phyloP scores from a whole-genome alignment of 2,329 filamentous ascomycete species.

The Alternaria ventricosa region DNA sequence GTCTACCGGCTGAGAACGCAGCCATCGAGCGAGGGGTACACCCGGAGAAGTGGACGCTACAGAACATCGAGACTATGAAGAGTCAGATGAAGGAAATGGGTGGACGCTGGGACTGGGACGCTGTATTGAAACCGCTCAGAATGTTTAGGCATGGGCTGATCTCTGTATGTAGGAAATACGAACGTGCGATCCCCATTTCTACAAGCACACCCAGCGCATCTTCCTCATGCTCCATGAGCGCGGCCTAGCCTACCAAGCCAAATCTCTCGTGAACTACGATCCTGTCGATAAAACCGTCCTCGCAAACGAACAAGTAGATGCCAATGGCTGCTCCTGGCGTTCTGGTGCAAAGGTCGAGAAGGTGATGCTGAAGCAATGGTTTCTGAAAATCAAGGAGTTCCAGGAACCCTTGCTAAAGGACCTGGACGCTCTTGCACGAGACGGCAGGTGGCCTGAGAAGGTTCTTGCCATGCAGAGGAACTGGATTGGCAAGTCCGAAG shows the following conservation, averaged over 20 bases:
- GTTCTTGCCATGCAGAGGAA: slow-evolving; percentile 85
- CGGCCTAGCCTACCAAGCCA: slow-evolving; percentile 80
- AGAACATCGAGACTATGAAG: slow-evolving; percentile 87
- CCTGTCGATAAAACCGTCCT: slow-evolving; percentile 88
- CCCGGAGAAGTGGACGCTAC: slow-evolving; percentile 78
- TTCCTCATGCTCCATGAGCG: slow-evolving; percentile 78
- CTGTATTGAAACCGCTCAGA: slow-evolving; percentile 56
- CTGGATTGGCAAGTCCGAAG: slow-evolving; percentile 83
- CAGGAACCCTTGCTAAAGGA: slow-evolving; percentile 75
- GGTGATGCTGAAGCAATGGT: slow-evolving; percentile 84
- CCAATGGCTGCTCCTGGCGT: slow-evolving; percentile 83
- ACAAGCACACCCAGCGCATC: slow-evolving; percentile 86
- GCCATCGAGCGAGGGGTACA: slow-evolving; percentile 82
- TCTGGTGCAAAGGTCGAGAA: slow-evolving; percentile 86
- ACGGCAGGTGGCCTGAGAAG: slow-evolving; percentile 78
- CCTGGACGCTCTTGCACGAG: slow-evolving; percentile 68
- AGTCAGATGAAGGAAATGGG: slow-evolving; percentile 80
- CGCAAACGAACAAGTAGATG: slow-evolving; percentile 92
- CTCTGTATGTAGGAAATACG: slow-evolving; percentile 70
- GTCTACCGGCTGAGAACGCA: slow-evolving; percentile 88
- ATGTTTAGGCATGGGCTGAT: slow-evolving; percentile 6
- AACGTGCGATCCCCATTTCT: slow-evolving; percentile 84
- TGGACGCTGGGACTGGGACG: slow-evolving; percentile 81
- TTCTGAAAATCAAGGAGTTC: slow-evolving; percentile 82
- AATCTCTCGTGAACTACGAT: slow-evolving; percentile 88